These are phyloP conservation scores for Rhodotorula diobovata DNA, from an alignment of 768 basidiomycete genomes.

Conservation along the genomic window DNA sequence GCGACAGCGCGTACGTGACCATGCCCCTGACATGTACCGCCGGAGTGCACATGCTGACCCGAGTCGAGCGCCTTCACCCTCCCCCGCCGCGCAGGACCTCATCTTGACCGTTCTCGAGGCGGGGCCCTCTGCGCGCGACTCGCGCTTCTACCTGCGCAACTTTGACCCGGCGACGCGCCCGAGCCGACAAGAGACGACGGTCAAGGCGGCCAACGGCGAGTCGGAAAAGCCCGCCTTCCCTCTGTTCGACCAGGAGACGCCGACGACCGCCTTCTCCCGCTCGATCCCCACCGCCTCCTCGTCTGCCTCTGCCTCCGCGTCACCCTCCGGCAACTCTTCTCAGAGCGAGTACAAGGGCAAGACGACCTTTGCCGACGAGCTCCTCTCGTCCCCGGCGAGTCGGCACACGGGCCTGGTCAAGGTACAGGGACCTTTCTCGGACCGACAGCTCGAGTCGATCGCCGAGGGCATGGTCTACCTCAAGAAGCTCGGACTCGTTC, in stretches of 20 bases:
- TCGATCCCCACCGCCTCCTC: conserved; percentile 51
- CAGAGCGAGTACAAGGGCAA: background rate
- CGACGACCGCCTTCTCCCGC: conserved; percentile 43
- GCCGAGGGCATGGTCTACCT: conserved; percentile 89
- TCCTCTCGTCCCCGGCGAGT: conserved; percentile 59
- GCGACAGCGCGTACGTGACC: conserved; percentile 25
- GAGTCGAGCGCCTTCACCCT: too few species aligned
- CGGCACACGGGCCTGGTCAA: conserved; percentile 91
- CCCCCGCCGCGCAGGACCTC: conserved; percentile 90
- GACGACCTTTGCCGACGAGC: conserved; percentile 18
- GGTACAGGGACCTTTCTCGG: conserved; percentile 89
- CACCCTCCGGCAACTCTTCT: background rate
- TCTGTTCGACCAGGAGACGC: conserved; percentile 45
- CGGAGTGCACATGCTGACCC: too few species aligned
- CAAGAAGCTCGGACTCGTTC: conserved; percentile 89
- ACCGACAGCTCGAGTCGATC: conserved; percentile 88
- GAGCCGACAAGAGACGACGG: background rate
- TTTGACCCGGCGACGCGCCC: conserved; percentile 64
- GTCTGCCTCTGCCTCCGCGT: conserved; percentile 59
- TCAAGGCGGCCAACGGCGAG: conserved; percentile 3
- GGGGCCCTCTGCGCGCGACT: conserved; percentile 85
- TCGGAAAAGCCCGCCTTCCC: conserved; percentile 42
- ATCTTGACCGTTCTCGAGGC: conserved; percentile 90
- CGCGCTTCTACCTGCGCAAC: conserved; percentile 81
- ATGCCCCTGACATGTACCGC: too few species aligned